These are phyloP conservation scores for Phytopythium cucurbitacearum DNA, from an alignment of 352 stramenopile genomes.

Conservation along the genomic window DNA sequence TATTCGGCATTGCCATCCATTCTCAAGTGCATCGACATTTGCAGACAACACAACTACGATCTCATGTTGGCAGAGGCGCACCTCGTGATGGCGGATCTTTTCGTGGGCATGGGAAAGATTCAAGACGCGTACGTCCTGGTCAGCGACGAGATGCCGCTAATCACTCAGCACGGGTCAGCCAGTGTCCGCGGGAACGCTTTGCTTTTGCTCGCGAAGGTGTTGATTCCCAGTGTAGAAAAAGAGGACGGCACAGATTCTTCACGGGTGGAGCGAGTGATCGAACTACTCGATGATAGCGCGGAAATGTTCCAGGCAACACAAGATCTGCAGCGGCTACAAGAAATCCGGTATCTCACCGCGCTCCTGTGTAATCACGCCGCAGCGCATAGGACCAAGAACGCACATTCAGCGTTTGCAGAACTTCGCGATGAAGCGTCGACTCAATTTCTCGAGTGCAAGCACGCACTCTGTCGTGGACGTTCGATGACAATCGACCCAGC, in stretches of 20 bases:
- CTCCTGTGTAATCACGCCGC: constrained; percentile 33
- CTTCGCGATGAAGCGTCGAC: constrained; percentile 18
- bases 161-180: constrained; percentile 63
- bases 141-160: constrained; percentile 52
- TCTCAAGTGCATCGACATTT: constrained; percentile 46
- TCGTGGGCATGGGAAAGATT: constrained; percentile 51
- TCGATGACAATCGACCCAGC: constrained; percentile 25
- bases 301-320: constrained; percentile 30
- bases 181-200: constrained; percentile 50
- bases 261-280: constrained; percentile 1
- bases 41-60: constrained; percentile 45
- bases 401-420: neutral
- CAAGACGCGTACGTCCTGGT: constrained; percentile 43
- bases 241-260: neutral
- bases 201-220: constrained; percentile 51
- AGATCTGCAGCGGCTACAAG: constrained; percentile 28
- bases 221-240: constrained; percentile 22
- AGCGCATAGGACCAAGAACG: neutral
- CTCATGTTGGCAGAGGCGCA: constrained; percentile 55
- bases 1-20: constrained; percentile 41
- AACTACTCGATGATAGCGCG: constrained; percentile 22
- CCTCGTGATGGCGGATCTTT: constrained; percentile 56
- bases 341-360: constrained; percentile 37
- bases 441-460: constrained; percentile 23
- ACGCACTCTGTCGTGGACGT: constrained; percentile 21